Conservation (phyloP, 352 stramenopile species). For the Globisporangium echinulatum region DNA sequence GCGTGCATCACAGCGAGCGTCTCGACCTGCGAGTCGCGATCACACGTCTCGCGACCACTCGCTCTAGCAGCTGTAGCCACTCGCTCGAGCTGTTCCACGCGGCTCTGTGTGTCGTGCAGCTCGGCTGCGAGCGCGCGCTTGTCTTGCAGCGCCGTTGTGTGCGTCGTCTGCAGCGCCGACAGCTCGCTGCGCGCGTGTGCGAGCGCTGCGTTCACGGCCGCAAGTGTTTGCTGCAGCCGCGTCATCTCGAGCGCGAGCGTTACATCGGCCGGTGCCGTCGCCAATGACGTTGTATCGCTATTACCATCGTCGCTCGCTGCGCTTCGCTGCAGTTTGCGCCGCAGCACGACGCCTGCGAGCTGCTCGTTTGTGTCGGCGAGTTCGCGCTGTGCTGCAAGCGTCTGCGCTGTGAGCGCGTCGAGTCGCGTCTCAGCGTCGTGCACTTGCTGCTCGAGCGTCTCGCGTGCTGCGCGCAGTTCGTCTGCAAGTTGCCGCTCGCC, state of each 20-base stretch:
- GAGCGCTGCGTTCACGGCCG: conserved; percentile 36
- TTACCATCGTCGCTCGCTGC: too few relatives aligned
- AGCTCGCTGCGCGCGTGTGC: conserved; percentile 34
- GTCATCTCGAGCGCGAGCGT: conserved; percentile 22
- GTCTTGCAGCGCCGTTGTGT: conserved; percentile 33
- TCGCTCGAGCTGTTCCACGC: conserved; percentile 15
- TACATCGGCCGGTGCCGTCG: too few relatives aligned
- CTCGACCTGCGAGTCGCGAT: neutral
- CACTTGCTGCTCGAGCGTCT: conserved; percentile 23
- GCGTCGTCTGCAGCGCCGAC: conserved; percentile 29
- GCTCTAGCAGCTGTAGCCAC: conserved; percentile 4
- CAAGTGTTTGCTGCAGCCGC: conserved; percentile 32
- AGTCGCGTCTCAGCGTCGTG: conserved; percentile 27
- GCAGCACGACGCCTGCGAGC: conserved; percentile 36
- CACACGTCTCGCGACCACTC: conserved; percentile 5
- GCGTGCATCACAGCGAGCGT: neutral
- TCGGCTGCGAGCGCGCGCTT: conserved; percentile 37
- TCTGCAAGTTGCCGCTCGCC: conserved; percentile 37
- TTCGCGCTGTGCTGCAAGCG: conserved; percentile 25
- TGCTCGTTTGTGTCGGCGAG: conserved; percentile 46
- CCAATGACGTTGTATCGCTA: too few relatives aligned
- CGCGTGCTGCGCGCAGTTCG: conserved; percentile 28
- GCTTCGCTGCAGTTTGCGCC: conserved; percentile 27
- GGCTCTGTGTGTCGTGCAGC: conserved; percentile 19
- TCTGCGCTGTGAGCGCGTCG: conserved; percentile 26